A percentile compares a stretch with the other conserved stretches of the same genome.
Evolutionary conservation across 176 grass and related monocot genomes (phyloP).

Genomic region (Paspalum vaginatum): DNA sequence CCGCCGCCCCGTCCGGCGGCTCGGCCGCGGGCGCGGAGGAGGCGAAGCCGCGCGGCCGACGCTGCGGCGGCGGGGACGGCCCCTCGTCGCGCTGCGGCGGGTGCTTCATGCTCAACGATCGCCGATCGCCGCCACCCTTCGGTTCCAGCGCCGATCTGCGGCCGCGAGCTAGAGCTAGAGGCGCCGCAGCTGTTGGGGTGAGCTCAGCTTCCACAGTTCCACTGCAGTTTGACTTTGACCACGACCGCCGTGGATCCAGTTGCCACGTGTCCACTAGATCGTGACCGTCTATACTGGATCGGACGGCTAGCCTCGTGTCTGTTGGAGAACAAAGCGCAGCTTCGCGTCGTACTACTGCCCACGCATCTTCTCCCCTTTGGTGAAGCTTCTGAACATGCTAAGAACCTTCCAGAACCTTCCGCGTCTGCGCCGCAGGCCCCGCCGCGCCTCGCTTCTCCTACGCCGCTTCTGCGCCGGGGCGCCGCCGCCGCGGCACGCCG

Average conservation of each 20-base stretch:
- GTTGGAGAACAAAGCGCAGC: not conserved
- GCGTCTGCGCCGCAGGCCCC: not conserved
- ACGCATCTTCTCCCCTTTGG: not conserved
- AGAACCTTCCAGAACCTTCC: slow-evolving; percentile 48
- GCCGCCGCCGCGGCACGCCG: not conserved
- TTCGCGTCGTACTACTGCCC: not conserved
- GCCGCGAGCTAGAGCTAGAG: not conserved
- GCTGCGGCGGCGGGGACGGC: not conserved
- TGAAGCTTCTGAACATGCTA: slow-evolving; percentile 34
- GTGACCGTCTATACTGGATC: not conserved
- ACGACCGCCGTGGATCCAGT: not conserved
- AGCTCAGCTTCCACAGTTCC: too few relatives aligned
- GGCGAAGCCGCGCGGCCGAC: slow-evolving; percentile 10
- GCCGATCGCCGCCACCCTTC: slow-evolving; percentile 18
- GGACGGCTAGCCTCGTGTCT: not conserved
- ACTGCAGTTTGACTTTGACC: slow-evolving; percentile 23
- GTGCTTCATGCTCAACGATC: slow-evolving; percentile 35
- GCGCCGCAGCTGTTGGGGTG: too few relatives aligned
- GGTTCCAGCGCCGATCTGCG: slow-evolving; percentile 46
- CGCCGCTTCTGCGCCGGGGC: not conserved
- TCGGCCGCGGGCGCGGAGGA: slow-evolving; percentile 57
- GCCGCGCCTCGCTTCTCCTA: not conserved
- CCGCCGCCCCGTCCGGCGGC: slow-evolving; percentile 3
- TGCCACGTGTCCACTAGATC: not conserved
- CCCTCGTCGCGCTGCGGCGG: slow-evolving; percentile 22